Percentiles rank a stretch among this genome's conserved stretches.
Conservation (phyloP, 2,329 filamentous ascomycete genomes). For the Aspergillus puulaauensis region DNA sequence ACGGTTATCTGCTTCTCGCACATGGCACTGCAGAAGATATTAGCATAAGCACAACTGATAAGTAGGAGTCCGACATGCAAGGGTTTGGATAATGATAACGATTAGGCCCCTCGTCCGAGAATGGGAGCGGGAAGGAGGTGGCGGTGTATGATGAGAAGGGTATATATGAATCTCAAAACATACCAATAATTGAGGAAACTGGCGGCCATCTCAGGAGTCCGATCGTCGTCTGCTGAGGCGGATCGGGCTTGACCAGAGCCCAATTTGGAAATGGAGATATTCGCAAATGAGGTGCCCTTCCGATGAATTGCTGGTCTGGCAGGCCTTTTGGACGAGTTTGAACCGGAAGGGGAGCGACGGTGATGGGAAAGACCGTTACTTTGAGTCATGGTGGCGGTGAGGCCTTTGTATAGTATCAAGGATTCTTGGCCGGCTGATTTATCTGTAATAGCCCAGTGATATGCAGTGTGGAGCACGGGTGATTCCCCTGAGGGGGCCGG, state of each 20-base stretch:
- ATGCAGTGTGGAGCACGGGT: slow-evolving; percentile 27
- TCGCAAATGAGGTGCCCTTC: slow-evolving; percentile 31
- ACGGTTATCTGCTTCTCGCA: slow-evolving; percentile 66
- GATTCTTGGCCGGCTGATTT: slow-evolving; percentile 11
- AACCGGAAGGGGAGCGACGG: slow-evolving; percentile 33
- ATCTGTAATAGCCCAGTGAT: slow-evolving; percentile 17
- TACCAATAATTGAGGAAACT: slow-evolving; percentile 49
- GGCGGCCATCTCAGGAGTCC: slow-evolving; percentile 40
- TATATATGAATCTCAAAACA: slow-evolving; percentile 20
- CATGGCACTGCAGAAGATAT: slow-evolving; percentile 51
- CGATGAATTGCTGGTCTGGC: slow-evolving; percentile 34
- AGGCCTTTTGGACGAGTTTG: slow-evolving; percentile 33
- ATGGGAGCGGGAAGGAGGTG: slow-evolving; percentile 2
- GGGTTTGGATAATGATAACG: slow-evolving; percentile 14
- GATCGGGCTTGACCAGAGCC: slow-evolving; percentile 28
- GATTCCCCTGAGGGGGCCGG: slow-evolving; percentile 24
- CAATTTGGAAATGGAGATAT: slow-evolving; percentile 33
- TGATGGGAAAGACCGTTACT: slow-evolving; percentile 22
- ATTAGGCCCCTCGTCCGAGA: slow-evolving; percentile 4
- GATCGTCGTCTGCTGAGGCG: slow-evolving; percentile 25
- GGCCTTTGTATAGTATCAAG: slow-evolving; percentile 22
- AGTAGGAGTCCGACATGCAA: slow-evolving; percentile 20
- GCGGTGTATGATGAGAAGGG: slow-evolving; percentile 14
- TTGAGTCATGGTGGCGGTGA: slow-evolving; percentile 44
- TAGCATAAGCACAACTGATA: slow-evolving; percentile 25